Percentiles rank a stretch among this genome's conserved stretches.
These are phyloP conservation scores for Starmerella lactis-condensi DNA, from an alignment of 805 yeast species.

Conservation along the genomic window DNA sequence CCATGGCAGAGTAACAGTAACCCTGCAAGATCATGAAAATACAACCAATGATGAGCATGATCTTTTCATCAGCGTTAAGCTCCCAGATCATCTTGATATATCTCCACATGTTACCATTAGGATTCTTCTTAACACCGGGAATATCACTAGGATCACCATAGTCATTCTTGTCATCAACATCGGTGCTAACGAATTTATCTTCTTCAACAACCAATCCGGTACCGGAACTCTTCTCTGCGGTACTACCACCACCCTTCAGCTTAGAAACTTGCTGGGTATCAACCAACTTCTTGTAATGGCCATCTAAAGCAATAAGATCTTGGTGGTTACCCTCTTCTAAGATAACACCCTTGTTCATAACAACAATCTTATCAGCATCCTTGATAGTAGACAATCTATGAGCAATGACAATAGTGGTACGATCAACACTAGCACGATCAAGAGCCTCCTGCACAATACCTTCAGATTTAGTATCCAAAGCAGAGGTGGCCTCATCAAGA, in stretches of 20 bases:
- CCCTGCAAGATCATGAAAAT: conserved; percentile 21
- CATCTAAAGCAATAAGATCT: conserved; percentile 20
- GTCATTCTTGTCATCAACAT: neutral
- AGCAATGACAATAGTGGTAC: conserved; percentile 41
- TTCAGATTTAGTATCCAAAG: conserved; percentile 32
- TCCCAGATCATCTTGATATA: conserved; percentile 14
- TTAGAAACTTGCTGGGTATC: conserved; percentile 22
- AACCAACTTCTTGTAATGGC: conserved; percentile 22
- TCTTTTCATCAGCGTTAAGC: conserved; percentile 17
- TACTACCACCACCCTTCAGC: conserved; percentile 7
- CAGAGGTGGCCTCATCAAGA: conserved; percentile 50
- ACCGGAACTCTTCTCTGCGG: conserved; percentile 6
- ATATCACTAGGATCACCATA: conserved; percentile 5
- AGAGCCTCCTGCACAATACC: conserved; percentile 28
- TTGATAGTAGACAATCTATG: conserved; percentile 39
- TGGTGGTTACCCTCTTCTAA: conserved; percentile 30
- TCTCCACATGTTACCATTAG: conserved; percentile 3
- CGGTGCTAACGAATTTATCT: conserved; percentile 8
- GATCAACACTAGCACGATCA: conserved; percentile 21
- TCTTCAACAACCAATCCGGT: conserved; percentile 13
- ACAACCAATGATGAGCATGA: conserved; percentile 17
- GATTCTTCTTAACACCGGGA: conserved; percentile 14
- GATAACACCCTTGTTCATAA: conserved; percentile 33
- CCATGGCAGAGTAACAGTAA: conserved; percentile 24
- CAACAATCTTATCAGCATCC: conserved; percentile 39